Percentiles rank a stretch among this genome's conserved stretches.
Conservation (phyloP, 176 grass and related monocot species). For the Elaeis guineensis region DNA sequence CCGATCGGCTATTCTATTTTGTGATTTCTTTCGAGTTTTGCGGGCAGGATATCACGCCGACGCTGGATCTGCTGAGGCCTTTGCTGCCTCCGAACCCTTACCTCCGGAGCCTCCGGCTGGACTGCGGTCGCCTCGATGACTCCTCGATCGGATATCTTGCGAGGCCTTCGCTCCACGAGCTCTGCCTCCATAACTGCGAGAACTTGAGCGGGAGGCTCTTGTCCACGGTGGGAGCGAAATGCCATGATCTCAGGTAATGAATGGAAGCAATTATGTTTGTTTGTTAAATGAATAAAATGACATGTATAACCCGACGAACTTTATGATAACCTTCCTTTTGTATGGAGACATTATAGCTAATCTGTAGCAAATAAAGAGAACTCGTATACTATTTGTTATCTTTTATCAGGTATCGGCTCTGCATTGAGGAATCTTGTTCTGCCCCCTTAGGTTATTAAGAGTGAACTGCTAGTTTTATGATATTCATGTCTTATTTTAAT, state of each 20-base stretch:
- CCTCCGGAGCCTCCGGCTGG: constrained; percentile 66
- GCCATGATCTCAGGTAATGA: constrained; percentile 76
- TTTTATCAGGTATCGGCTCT: too few species aligned
- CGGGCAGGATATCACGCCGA: constrained; percentile 60
- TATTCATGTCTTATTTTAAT: too few species aligned
- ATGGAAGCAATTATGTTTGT: constrained; percentile 3
- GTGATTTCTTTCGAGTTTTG: not conserved
- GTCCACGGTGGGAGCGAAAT: constrained; percentile 46
- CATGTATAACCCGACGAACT: too few species aligned
- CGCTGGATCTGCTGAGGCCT: constrained; percentile 45
- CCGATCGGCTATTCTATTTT: too few species aligned
- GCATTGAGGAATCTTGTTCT: too few species aligned
- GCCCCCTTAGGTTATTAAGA: too few species aligned
- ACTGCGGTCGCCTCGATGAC: constrained; percentile 66
- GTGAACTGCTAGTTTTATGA: too few species aligned
- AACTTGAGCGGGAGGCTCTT: constrained; percentile 73
- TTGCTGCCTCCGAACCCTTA: constrained; percentile 54
- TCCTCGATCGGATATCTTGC: constrained; percentile 43
- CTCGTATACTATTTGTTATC: too few species aligned
- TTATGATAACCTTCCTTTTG: too few species aligned
- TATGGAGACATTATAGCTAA: too few species aligned
- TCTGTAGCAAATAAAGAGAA: too few species aligned
- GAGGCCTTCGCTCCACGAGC: constrained; percentile 60
- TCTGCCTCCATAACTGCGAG: constrained; percentile 65
- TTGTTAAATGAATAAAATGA: not conserved